Evolutionary conservation across 73 alveolate genomes (phyloP).

Genomic region (Effrenium voratum): DNA sequence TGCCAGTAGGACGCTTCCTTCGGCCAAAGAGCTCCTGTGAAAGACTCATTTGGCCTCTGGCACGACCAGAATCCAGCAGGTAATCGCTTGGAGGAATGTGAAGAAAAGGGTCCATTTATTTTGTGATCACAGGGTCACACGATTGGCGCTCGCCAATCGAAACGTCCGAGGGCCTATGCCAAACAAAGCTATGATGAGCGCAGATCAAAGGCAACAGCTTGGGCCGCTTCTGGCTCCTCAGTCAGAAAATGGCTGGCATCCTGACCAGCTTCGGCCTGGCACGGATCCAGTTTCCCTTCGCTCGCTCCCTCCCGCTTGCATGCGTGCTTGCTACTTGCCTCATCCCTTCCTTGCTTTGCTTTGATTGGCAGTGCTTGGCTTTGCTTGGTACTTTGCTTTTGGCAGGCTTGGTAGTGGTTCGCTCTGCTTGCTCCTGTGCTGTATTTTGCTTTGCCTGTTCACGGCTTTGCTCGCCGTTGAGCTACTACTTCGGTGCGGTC

Average conservation of each 20-base stretch:
- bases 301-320: too few species aligned
- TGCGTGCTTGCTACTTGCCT: too few species aligned
- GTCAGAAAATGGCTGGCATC: too few species aligned
- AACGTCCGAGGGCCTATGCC: not conserved
- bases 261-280: too few species aligned
- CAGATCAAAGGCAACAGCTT: too few species aligned
- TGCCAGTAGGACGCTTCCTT: not conserved
- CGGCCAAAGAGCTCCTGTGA: constrained; percentile 17
- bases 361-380: too few species aligned
- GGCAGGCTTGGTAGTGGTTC: not conserved
- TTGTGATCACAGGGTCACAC: not conserved
- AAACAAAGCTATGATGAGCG: not conserved
- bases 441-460: not conserved
- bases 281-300: too few species aligned
- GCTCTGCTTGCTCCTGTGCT: not conserved
- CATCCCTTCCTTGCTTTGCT: too few species aligned
- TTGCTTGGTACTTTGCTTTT: too few species aligned
- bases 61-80: too few species aligned
- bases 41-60: not conserved
- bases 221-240: too few species aligned
- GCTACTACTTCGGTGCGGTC: not conserved
- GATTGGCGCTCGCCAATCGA: not conserved
- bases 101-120: not conserved
- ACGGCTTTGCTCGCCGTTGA: not conserved
- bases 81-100: not conserved